These are phyloP conservation scores for Zancudomyces culisetae DNA, from an alignment of 371 early-diverging fungal genomes.

Conservation along the genomic window DNA sequence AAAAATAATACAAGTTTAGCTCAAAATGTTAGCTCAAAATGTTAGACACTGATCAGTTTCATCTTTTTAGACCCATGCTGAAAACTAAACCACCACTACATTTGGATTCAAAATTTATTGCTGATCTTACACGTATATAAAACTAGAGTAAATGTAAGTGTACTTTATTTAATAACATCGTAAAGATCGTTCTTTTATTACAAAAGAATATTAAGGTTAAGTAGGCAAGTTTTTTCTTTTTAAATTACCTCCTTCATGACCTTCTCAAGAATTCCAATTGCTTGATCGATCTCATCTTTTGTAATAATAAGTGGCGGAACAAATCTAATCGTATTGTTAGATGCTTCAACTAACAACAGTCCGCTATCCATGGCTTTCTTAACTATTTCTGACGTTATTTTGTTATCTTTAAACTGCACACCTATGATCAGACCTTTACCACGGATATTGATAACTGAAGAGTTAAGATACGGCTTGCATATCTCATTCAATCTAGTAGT, in stretches of 20 bases:
- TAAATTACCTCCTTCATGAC: not conserved
- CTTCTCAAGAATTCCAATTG: constrained; percentile 33
- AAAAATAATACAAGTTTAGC: no score
- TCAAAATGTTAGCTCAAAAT: no score
- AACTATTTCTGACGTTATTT: constrained; percentile 47
- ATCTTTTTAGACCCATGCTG: no score
- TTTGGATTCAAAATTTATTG: no score
- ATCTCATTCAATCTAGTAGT: constrained; percentile 29
- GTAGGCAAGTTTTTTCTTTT: not conserved
- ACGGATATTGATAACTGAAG: constrained; percentile 50
- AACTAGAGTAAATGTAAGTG: no score
- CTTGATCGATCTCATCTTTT: constrained; percentile 43
- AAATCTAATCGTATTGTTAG: constrained; percentile 68
- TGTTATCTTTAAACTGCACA: constrained; percentile 38
- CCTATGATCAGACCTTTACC: constrained; percentile 74
- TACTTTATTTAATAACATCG: no score
- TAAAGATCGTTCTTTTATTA: no score
- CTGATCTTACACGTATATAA: no score
- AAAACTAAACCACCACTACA: no score
- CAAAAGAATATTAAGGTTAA: not conserved
- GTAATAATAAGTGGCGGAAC: constrained; percentile 67
- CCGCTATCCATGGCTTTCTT: constrained; percentile 60
- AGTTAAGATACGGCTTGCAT: constrained; percentile 25
- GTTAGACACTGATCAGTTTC: no score
- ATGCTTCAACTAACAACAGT: constrained; percentile 65